These are phyloP conservation scores for Macrolepiota dolichaula DNA, from an alignment of 768 basidiomycete species.

Conservation along the genomic window DNA sequence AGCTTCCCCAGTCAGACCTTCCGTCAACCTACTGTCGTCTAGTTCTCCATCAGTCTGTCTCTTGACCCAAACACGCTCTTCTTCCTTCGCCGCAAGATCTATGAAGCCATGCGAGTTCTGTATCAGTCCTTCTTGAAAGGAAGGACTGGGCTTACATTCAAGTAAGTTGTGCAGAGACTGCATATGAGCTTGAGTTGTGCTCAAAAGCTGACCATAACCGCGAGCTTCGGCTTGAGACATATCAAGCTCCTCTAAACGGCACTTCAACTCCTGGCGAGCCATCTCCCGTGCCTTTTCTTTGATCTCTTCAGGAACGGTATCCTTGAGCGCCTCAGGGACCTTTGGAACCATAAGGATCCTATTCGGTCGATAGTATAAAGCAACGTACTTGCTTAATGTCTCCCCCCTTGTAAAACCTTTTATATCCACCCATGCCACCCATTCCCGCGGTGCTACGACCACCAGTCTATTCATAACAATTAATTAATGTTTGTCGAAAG, in stretches of 20 bases:
- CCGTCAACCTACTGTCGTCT: conserved; percentile 62
- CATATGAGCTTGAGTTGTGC: conserved; percentile 58
- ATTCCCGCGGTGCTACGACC: conserved; percentile 65
- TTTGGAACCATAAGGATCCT: background rate
- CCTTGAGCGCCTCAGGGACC: conserved; percentile 36
- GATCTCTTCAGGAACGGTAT: conserved; percentile 56
- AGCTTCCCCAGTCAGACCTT: conserved; percentile 67
- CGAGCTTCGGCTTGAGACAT: conserved; percentile 55
- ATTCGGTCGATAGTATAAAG: background rate
- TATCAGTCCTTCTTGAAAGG: background rate
- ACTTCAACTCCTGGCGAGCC: conserved; percentile 60
- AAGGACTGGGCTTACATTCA: conserved; percentile 44
- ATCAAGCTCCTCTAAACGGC: conserved; percentile 59
- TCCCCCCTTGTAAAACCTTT: conserved; percentile 59
- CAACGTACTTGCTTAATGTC: conserved; percentile 54
- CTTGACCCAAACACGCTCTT: conserved; percentile 70
- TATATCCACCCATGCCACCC: conserved; percentile 67
- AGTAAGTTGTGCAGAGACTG: conserved; percentile 56
- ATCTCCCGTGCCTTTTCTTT: conserved; percentile 63
- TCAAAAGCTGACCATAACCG: conserved; percentile 49
- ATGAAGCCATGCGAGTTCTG: background rate
- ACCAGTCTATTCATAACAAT: conserved; percentile 41
- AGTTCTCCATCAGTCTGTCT: conserved; percentile 70
- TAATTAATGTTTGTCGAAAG: background rate
- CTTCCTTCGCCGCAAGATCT: conserved; percentile 68